Percentiles rank a stretch among this genome's conserved stretches.
phyloP scores from a whole-genome alignment of 2,329 filamentous ascomycete species.

The Penicillium paneum region DNA sequence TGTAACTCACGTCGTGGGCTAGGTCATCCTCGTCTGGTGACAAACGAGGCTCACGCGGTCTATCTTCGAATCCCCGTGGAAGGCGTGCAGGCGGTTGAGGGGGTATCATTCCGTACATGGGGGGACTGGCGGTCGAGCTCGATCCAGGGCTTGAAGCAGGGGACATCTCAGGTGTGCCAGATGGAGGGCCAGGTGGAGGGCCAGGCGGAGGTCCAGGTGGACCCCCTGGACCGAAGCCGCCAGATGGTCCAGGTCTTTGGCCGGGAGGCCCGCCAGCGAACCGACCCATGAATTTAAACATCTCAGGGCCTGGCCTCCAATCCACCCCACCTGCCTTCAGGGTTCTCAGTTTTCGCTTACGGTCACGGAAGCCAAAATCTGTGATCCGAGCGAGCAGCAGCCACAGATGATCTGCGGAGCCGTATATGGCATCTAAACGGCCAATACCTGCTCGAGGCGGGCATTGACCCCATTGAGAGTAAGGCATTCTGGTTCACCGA shows the following conservation, averaged over 20 bases:
- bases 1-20: constrained; percentile 62
- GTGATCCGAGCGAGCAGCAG: constrained; percentile 76
- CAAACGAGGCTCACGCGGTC: constrained; percentile 21
- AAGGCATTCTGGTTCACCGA: constrained; percentile 63
- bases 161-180: background rate
- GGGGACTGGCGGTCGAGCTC: constrained; percentile 27
- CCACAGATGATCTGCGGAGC: constrained; percentile 82
- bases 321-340: constrained; percentile 58
- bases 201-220: constrained; percentile 10
- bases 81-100: constrained; percentile 40
- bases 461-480: constrained; percentile 77
- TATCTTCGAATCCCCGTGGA: constrained; percentile 54
- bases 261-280: constrained; percentile 20
- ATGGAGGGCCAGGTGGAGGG: too few species aligned
- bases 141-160: constrained; percentile 2
- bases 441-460: constrained; percentile 80
- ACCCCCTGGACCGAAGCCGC: constrained; percentile 8
- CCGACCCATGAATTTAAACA: constrained; percentile 41
- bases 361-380: constrained; percentile 73
- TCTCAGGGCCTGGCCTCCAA: constrained; percentile 54
- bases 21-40: constrained; percentile 45
- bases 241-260: constrained; percentile 12
- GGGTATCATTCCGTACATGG: constrained; percentile 51
- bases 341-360: constrained; percentile 70
- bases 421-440: constrained; percentile 74